These are phyloP conservation scores for Plasmodium knowlesi DNA, from an alignment of 169 alveolate genomes.

Conservation along the genomic window DNA sequence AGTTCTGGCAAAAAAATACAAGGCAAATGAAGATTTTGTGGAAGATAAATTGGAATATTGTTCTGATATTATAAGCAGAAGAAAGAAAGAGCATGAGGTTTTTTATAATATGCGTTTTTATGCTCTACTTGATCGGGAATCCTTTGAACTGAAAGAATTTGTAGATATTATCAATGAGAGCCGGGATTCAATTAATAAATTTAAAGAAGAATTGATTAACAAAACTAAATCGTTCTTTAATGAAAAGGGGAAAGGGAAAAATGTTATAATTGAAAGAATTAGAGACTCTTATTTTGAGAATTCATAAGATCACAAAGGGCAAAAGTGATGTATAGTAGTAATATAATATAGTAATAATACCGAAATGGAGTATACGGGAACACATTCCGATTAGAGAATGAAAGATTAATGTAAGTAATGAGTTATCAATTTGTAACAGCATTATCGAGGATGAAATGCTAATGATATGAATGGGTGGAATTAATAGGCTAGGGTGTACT, in stretches of 20 bases:
- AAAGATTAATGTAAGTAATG: too few species aligned
- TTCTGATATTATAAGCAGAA: neutral
- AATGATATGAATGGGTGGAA: neutral
- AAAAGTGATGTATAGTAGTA: neutral
- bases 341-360: too few species aligned
- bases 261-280: too few species aligned
- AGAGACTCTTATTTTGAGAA: neutral
- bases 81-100: constrained; percentile 4
- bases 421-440: neutral
- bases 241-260: neutral
- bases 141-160: constrained; percentile 10
- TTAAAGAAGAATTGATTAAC: neutral
- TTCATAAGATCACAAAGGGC: neutral
- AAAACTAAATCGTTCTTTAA: neutral
- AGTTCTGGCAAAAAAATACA: neutral
- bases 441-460: neutral
- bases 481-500: too few species aligned
- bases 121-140: constrained; percentile 11
- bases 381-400: neutral
- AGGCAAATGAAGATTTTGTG: neutral
- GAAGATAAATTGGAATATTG: neutral
- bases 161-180: constrained; percentile 17
- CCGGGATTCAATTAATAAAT: neutral
- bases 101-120: constrained; percentile 19
- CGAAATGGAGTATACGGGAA: neutral